Evolutionary conservation across 495 filamentous ascomycete species (phyloP).

Genomic region (Aspergillus biplanus): DNA sequence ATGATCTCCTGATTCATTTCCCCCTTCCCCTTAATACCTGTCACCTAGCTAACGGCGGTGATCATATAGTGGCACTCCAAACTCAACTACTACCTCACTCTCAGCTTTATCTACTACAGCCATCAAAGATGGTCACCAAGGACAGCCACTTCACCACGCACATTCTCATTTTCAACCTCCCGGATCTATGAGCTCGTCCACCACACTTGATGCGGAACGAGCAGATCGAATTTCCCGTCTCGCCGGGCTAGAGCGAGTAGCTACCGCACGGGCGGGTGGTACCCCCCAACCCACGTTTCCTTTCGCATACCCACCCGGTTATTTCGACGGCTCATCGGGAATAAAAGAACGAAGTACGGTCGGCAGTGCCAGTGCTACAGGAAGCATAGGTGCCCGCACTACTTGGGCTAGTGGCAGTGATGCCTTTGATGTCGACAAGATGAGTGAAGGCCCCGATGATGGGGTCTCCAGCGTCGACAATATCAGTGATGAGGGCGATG

Average conservation of each 20-base stretch:
- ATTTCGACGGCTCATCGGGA: slow-evolving; percentile 69
- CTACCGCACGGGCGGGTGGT: slow-evolving; percentile 61
- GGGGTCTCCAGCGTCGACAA: slow-evolving; percentile 66
- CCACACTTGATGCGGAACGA: slow-evolving; percentile 83
- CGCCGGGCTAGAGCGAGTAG: slow-evolving; percentile 80
- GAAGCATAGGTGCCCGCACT: slow-evolving; percentile 70
- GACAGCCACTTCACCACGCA: slow-evolving; percentile 59
- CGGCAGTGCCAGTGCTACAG: slow-evolving; percentile 79
- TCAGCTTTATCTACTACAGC: slow-evolving; percentile 87
- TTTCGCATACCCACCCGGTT: slow-evolving; percentile 47
- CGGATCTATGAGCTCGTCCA: slow-evolving; percentile 59
- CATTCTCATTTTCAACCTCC: slow-evolving; percentile 57
- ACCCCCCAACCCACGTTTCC: slow-evolving; percentile 31
- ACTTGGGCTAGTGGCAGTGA: slow-evolving; percentile 74
- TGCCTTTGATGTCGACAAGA: slow-evolving; percentile 64
- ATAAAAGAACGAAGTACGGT: slow-evolving; percentile 80
- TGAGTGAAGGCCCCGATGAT: slow-evolving; percentile 72
- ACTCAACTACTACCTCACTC: slow-evolving; percentile 82
- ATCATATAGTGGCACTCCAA: slow-evolving; percentile 77
- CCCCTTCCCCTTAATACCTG: neutral
- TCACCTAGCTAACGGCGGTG: slow-evolving; percentile 21
- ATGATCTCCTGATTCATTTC: slow-evolving; percentile 14
- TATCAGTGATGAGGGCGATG: slow-evolving; percentile 77
- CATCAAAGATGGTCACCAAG: slow-evolving; percentile 91
- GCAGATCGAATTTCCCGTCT: slow-evolving; percentile 92